Evolutionary conservation across 140 eudicot genomes (phyloP).

Genomic region (Stevia rebaudiana): DNA sequence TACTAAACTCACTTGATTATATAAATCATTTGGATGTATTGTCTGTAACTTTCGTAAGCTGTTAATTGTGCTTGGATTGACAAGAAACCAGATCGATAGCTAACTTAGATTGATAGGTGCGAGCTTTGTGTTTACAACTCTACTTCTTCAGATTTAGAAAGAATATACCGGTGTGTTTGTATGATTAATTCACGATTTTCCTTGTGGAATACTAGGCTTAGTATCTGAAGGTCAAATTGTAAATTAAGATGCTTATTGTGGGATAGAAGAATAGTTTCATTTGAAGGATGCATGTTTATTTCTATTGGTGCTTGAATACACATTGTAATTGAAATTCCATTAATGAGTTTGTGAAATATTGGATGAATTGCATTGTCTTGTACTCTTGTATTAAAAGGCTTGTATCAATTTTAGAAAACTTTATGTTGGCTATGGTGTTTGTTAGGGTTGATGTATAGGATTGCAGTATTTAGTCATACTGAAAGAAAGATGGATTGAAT

Average conservation of each 20-base stretch:
- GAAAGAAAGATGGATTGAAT: too few species aligned
- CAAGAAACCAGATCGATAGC: not conserved
- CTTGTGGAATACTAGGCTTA: slow-evolving; percentile 9
- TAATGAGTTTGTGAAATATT: not conserved
- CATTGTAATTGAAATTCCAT: not conserved
- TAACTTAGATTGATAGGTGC: not conserved
- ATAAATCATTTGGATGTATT: not conserved
- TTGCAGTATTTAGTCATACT: too few species aligned
- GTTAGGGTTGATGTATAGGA: too few species aligned
- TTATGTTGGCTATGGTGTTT: too few species aligned
- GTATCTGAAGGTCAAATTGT: not conserved
- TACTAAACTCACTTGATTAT: not conserved
- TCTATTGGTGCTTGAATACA: not conserved
- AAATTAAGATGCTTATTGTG: not conserved
- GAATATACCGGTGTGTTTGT: slow-evolving; percentile 1
- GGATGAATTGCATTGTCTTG: not conserved
- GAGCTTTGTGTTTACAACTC: not conserved
- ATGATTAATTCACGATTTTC: not conserved
- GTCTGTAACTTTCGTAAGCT: not conserved
- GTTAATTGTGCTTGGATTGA: not conserved
- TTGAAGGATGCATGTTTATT: not conserved
- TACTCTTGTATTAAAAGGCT: too few species aligned
- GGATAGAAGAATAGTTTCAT: not conserved
- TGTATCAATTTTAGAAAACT: too few species aligned
- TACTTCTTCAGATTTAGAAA: not conserved